These are phyloP conservation scores for Lachancea quebecensis DNA, from an alignment of 805 yeast species.

Conservation along the genomic window DNA sequence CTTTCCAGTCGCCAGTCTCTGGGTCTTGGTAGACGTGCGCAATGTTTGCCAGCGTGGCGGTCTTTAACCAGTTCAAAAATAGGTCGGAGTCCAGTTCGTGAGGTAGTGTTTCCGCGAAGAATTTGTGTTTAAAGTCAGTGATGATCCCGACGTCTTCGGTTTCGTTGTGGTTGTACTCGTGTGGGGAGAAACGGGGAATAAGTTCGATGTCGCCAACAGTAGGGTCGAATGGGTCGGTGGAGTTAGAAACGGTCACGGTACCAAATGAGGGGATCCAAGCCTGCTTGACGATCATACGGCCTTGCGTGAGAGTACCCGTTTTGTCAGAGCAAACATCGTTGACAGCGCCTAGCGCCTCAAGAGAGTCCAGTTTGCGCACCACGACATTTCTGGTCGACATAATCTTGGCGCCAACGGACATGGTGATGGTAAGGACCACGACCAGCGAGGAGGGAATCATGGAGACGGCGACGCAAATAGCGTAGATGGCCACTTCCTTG, in stretches of 20 bases:
- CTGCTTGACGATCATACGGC: slow-evolving; percentile 82
- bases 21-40: slow-evolving; percentile 53
- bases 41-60: slow-evolving; percentile 75
- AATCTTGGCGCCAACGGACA: slow-evolving; percentile 91
- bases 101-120: slow-evolving; percentile 14
- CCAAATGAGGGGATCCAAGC: slow-evolving; percentile 79
- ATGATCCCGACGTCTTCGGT: slow-evolving; percentile 27
- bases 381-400: slow-evolving; percentile 95
- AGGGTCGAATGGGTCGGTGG: slow-evolving; percentile 80
- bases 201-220: slow-evolving; percentile 83
- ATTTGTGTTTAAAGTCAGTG: slow-evolving; percentile 19
- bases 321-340: slow-evolving; percentile 90
- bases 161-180: slow-evolving; percentile 25
- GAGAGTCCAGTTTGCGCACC: slow-evolving; percentile 86
- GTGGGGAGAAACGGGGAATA: slow-evolving; percentile 62
- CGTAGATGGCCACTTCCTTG: slow-evolving; percentile 78
- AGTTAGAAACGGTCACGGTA: slow-evolving; percentile 52
- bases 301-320: slow-evolving; percentile 85
- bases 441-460: slow-evolving; percentile 99
- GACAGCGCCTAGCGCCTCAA: slow-evolving; percentile 90
- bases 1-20: slow-evolving; percentile 52
- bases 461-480: slow-evolving; percentile 93
- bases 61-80: slow-evolving; percentile 47
- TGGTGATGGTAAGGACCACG: slow-evolving; percentile 92
- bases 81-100: slow-evolving; percentile 14